Evolutionary conservation across 306 rosid species (phyloP).

Genomic region (Cyclanthera cordifolia): DNA sequence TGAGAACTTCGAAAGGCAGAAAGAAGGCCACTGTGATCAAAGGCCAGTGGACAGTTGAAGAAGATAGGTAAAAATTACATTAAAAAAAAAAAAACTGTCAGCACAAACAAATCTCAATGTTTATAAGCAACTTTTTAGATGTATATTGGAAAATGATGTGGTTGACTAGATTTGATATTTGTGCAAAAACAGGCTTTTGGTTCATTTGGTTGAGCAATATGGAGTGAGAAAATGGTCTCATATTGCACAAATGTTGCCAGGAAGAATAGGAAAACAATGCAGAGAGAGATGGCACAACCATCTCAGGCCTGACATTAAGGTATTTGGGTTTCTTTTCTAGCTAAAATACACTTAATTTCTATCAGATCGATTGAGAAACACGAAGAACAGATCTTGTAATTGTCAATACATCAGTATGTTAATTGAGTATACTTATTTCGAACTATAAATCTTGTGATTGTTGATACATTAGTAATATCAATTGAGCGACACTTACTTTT

Average conservation of each 20-base stretch:
- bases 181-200: constrained; percentile 39
- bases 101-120: too few relatives aligned
- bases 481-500: too few relatives aligned
- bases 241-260: constrained; percentile 73
- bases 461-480: too few relatives aligned
- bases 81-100: too few relatives aligned
- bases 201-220: constrained; percentile 61
- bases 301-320: constrained; percentile 91
- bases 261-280: constrained; percentile 92
- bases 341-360: not conserved
- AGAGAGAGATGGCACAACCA: constrained; percentile 99
- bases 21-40: constrained; percentile 54
- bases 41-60: constrained; percentile 87
- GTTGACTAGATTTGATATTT: constrained; percentile 3
- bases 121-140: not conserved
- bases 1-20: constrained; percentile 33
- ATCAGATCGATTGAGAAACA: too few relatives aligned
- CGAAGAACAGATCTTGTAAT: too few relatives aligned
- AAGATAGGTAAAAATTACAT: constrained; percentile 51
- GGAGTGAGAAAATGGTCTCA: constrained; percentile 96
- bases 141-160: not conserved
- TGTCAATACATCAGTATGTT: too few relatives aligned
- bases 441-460: too few relatives aligned
- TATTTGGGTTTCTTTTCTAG: constrained; percentile 1
- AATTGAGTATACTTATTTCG: too few relatives aligned